Evolutionary conservation across 768 basidiomycete species (phyloP), one percentile per base, ranked within the genome.

Genomic region (Calvatia gigantea): DNA sequence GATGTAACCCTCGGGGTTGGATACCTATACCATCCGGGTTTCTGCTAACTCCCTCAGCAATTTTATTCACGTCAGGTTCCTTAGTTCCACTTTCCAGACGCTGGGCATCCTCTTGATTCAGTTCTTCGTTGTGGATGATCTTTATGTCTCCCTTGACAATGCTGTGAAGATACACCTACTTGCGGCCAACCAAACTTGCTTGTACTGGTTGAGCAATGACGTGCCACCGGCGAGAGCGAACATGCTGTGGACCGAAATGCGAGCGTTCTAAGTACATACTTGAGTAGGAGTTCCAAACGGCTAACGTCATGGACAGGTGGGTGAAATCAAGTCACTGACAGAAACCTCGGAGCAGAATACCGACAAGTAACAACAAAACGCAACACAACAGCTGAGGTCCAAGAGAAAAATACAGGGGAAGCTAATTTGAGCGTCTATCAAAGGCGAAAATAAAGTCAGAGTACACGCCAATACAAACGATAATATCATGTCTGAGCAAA

Each of bases 121-220:
- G 45, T 21, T 54, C 45, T 14, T 54, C 45, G 17, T 54, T 35
- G 19, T 43, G 33, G 12, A 54, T n/a, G 14, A 35, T 54, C 31
- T 35, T 38, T 5, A 23, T 45, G 19, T 32, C 45, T 19, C 42
- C 27, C 21, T 44, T 19, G 12, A 43, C 32, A 12, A 46, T 32
- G 8, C 38, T 46, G 17, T 28, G 43, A 17, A 44, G 44, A 14
- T 54, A 17, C 1, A 45, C 43, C 14, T 25, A 23, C 33, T 54
- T 46, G 33, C 47, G 27, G 6, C 35, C 53, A 17, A 46, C 32
- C 12, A 54, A 54, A 23, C 33, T 54, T 17, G 23, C 53, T 46
- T 54, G 32, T 44, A 54, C 47, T 6, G 23, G 28, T 12, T 14
- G 17, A 19, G 8, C 19, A 39, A 19, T 41, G n/a, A 9, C n/a